These are phyloP conservation scores for Cyclotella cryptica DNA, from an alignment of 108 stramenopile species.

Conservation along the genomic window DNA sequence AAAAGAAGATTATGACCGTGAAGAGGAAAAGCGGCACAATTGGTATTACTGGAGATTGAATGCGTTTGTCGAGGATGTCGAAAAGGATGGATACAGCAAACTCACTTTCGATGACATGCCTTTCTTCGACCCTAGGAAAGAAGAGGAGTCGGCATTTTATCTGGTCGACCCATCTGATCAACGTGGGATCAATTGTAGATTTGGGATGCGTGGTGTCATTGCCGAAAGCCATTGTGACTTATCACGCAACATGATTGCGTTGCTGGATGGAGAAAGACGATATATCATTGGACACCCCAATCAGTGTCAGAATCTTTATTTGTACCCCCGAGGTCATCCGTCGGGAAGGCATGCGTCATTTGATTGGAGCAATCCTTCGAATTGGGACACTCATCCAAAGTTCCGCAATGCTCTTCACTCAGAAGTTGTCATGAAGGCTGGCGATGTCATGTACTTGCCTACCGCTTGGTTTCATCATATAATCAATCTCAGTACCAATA, in stretches of 20 bases:
- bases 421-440: constrained; percentile 71
- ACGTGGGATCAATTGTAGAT: constrained; percentile 79
- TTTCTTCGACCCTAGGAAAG: constrained; percentile 52
- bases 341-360: constrained; percentile 79
- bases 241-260: constrained; percentile 85
- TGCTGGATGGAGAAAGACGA: constrained; percentile 81
- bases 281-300: constrained; percentile 90
- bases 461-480: constrained; percentile 78
- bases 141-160: constrained; percentile 44
- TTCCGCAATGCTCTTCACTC: constrained; percentile 56
- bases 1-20: constrained; percentile 6
- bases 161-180: constrained; percentile 61
- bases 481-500: constrained; percentile 62
- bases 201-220: constrained; percentile 76
- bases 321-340: constrained; percentile 83
- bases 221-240: constrained; percentile 94
- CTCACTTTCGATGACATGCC: constrained; percentile 51
- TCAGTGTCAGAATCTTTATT: constrained; percentile 77
- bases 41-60: constrained; percentile 38
- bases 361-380: constrained; percentile 84
- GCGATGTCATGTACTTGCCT: constrained; percentile 74
- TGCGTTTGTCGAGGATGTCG: constrained; percentile 12
- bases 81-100: neutral
- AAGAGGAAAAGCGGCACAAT: constrained; percentile 18
- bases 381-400: constrained; percentile 75